Percentiles rank a stretch among this genome's conserved stretches.
phyloP scores from a whole-genome alignment of 2,329 filamentous ascomycete species.

The Phyllosticta capitalensis region DNA sequence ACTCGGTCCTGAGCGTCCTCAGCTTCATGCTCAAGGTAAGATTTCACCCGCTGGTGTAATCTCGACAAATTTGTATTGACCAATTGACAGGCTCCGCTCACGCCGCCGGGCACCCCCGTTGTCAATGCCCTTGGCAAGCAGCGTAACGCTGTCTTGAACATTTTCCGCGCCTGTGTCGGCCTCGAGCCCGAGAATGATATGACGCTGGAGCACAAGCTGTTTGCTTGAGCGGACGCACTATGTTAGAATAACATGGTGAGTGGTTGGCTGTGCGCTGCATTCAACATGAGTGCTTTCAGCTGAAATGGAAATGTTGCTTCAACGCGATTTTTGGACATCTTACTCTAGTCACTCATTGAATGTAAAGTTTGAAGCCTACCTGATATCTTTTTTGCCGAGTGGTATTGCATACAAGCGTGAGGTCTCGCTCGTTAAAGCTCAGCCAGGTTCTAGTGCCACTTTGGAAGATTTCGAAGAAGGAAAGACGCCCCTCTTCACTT shows the following conservation, averaged over 20 bases:
- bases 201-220: constrained; percentile 98
- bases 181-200: constrained; percentile 97
- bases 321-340: background rate
- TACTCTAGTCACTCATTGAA: background rate
- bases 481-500: background rate
- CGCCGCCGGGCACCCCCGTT: constrained; percentile 87
- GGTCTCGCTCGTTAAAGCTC: background rate
- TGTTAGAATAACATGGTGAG: background rate
- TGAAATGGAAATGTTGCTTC: background rate
- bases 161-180: constrained; percentile 95
- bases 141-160: constrained; percentile 88
- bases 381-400: background rate
- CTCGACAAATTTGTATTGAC: constrained; percentile 8
- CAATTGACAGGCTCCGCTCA: constrained; percentile 64
- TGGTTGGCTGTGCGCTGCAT: background rate
- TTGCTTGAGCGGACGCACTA: constrained; percentile 30
- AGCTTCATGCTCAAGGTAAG: constrained; percentile 89
- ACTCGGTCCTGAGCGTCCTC: constrained; percentile 90
- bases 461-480: background rate
- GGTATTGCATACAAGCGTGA: background rate
- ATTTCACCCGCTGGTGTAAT: background rate
- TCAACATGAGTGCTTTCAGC: constrained; percentile 4
- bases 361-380: background rate
- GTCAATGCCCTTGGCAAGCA: constrained; percentile 95
- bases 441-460: background rate